phyloP scores from a whole-genome alignment of 148 eudicot species.

The Polygonum aviculare region DNA sequence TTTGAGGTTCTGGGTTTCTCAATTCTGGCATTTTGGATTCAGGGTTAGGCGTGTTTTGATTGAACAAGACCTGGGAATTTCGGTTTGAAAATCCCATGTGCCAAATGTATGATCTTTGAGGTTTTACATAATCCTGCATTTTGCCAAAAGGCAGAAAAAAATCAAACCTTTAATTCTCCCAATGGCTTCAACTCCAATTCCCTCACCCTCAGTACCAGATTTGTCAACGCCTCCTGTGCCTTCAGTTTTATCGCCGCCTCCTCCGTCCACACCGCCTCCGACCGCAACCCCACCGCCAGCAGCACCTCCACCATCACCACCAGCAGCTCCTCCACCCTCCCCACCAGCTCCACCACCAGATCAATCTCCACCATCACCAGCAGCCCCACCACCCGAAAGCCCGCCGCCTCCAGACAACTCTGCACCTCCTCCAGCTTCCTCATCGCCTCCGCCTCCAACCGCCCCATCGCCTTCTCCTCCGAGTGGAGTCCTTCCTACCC shows the following conservation, averaged over 20 bases:
- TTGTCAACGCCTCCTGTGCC: conserved; percentile 18
- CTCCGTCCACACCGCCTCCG: conserved; percentile 11
- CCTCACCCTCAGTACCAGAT: conserved; percentile 19
- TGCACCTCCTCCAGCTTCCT: conserved; percentile 15
- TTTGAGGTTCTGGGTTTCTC: conserved; percentile 3
- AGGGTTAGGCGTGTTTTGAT: conserved; percentile 3
- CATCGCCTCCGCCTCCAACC: conserved; percentile 1
- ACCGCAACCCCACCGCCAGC: conserved; percentile 6
- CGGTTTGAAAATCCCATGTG: background rate
- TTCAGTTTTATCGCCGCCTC: conserved; percentile 8
- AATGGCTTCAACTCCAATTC: conserved; percentile 56
- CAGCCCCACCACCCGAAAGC: conserved; percentile 11
- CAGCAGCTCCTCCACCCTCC: conserved; percentile 10
- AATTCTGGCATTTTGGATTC: conserved; percentile 11
- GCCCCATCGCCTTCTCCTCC: conserved; percentile 15
- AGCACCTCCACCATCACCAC: background rate
- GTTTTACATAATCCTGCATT: conserved; percentile 16
- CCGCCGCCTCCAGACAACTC: conserved; percentile 12
- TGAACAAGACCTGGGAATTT: background rate
- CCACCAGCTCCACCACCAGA: conserved; percentile 10
- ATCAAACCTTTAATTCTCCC: background rate
- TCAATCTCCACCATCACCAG: conserved; percentile 14
- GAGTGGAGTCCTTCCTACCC: background rate
- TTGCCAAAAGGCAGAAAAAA: conserved; percentile 14
- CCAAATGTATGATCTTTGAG: background rate